Base-by-base conservation (phyloP, 805 yeast genomes). In the Kodamaea neixiangensis region DNA sequence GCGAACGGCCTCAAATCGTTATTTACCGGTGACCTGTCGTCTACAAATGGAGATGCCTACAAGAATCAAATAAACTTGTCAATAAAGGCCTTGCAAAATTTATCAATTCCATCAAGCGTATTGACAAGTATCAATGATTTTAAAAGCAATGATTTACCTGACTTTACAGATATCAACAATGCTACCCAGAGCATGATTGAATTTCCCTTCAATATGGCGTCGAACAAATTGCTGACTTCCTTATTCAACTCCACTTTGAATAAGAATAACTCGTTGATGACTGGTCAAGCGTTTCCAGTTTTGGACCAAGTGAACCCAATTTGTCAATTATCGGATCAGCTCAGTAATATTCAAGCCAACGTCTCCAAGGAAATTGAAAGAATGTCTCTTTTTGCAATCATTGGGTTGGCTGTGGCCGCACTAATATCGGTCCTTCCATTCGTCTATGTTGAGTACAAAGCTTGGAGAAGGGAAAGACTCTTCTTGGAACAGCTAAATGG, bases 71-170 rank as follows among this genome's bases (percentile, higher is more conserved):
- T 91, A 21, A 81, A 83, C 58, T 61, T 87, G 15, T 81, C 91
- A 0, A 74, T 89, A 3, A 61, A 67, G 7, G 68, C 81, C 0
- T 67, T 93, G 56, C 68, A 78, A 54, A 69, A 85, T 52, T 65
- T 93, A 50, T 62, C 79, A 13, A 87, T 94, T 10, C 89, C 97
- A 1, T 59, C 81, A 0, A 68, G 83, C 0, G 83, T 92, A 39
- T 80, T 88, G 55, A 63, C 65, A 1, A 80, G 83, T 22, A 71
- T 94, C 14, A 78, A 79, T 2, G 55, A 61, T 0, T 65, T 91
- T 39, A 41, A 51, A 13, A 69, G 79, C 17, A 66, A 69, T 0
- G 71, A 80, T 2, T 68, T 87, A 0, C 96, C 96, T 0, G 79
- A 81, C 53, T 89, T 89, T 63, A 80, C 78, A 2, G 75, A 77